Base-by-base conservation (phyloP, 768 basidiomycete genomes). In the Lenzites betulinus region DNA sequence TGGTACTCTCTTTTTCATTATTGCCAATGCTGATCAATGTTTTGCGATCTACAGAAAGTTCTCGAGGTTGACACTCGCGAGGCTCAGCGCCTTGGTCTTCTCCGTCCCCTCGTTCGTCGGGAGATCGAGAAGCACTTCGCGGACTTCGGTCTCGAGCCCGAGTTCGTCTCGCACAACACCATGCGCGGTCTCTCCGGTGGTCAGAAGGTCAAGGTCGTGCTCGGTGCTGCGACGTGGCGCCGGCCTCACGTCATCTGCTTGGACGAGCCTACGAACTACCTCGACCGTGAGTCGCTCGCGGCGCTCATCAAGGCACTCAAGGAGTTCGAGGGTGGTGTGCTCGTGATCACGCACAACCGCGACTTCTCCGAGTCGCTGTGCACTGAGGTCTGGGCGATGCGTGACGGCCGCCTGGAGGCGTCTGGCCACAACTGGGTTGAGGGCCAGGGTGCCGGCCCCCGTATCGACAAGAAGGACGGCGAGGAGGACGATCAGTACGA, bases 341-440 rank as follows among this genome's bases (percentile, higher is more conserved):
- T 97, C 73, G 80, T 97, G 74, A 97, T 98, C 71, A 97, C 95
- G 54, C 95, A 97, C 87, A 94, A 95, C 82, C 88, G 92, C 63
- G 95, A 98, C 83, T 99, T 98, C 85, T 98, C 96, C 57, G 97
- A 98, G 85, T 95, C 93, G 36, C 79, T 99, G 64, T 98, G 97
- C 86, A 83, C 86, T 66, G 96, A 98, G 81, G 95, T 98, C 42
- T 98, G 97, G 97, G 96, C 97, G 41, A 99, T 98, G 97, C 88
- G 91, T 51, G 93, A 98, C 74, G 97, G 97, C 70, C 88, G 81
- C 68, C 87, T 98, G 65, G 93, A 95, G 80, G 94, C 96, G 7
- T 98, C 95, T 44, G 95, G 95, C 63, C 94, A 96, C 83, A 96
- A 97, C 85, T 97, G 95, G 96, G 94, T 97, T 71, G 97, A 98